Percentiles rank a stretch among this genome's conserved stretches.
Evolutionary conservation across 2,329 filamentous ascomycete species (phyloP).

Genomic region (Orbilia blumenaviensis): DNA sequence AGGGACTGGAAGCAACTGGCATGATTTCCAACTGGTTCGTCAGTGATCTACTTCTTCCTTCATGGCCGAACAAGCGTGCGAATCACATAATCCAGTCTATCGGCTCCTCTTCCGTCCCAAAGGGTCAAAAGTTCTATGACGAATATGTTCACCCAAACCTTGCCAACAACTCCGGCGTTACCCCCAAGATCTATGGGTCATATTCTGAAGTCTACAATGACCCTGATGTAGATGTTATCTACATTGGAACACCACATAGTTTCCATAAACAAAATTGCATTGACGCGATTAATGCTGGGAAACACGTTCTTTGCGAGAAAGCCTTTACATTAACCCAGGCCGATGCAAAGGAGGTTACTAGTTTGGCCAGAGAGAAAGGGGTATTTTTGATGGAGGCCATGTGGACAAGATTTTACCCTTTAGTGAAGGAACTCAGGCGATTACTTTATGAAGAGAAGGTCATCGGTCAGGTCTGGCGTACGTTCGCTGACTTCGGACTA

Average conservation of each 20-base stretch:
- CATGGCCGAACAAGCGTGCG: conserved; percentile 60
- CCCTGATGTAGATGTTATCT: conserved; percentile 63
- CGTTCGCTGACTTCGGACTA: conserved; percentile 62
- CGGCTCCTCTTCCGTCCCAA: conserved; percentile 62
- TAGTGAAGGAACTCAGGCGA: conserved; percentile 60
- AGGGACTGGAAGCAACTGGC: conserved; percentile 60
- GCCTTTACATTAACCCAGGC: conserved; percentile 62
- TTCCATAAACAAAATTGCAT: conserved; percentile 64
- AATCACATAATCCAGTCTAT: conserved; percentile 63
- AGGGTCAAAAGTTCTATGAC: conserved; percentile 61
- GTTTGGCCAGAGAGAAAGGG: conserved; percentile 61
- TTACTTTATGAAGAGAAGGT: conserved; percentile 62
- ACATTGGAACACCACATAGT: conserved; percentile 64
- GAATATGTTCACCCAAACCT: conserved; percentile 56
- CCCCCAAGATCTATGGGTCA: conserved; percentile 61
- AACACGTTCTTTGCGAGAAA: conserved; percentile 65
- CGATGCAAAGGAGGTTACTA: conserved; percentile 62
- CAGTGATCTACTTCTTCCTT: conserved; percentile 61
- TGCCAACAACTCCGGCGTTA: conserved; percentile 55
- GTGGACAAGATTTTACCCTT: conserved; percentile 64
- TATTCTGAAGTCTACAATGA: conserved; percentile 63
- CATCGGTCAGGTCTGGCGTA: conserved; percentile 62
- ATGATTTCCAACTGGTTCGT: conserved; percentile 65
- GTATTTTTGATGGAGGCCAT: conserved; percentile 65
- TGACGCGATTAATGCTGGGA: conserved; percentile 62